Base-by-base conservation (phyloP, 192 early-diverging fungal genomes). In the Backusella australiensis region DNA sequence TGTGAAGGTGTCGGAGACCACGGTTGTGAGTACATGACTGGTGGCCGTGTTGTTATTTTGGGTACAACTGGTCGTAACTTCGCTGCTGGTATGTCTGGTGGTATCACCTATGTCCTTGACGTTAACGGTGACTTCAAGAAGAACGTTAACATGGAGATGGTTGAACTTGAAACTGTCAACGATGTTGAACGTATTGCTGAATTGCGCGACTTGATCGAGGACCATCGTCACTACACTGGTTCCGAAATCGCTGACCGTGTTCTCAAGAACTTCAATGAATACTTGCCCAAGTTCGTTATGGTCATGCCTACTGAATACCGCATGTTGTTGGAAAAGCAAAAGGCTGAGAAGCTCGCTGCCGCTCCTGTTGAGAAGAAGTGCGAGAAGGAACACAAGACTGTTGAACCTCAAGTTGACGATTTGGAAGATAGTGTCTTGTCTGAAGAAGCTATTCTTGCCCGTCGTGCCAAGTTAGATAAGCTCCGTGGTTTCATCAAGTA, bases 21-120 rank as follows among this genome's bases (percentile, higher is more conserved):
- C 82, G 98, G 96, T 70, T 98, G 97, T 85, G 98, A 99, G 89
- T 99, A 99, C 88, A 99, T 99, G 98, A 99, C 98, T 7, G 98
- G 98, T 59, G 98, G 98, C 59, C 89, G 96, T 44, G 93, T 94
- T 44, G 87, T 99, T 35, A 90, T 99, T 38, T 87, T 99, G 7
- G 98, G 96, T 76, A 69, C 70, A 34, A 94, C 93, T 23, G 98
- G 98, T 12, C 91, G 96, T 80, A 99, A 99, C 89, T 98, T 99
- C 89, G 98, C 98, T 23, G 98, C 98, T 19, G 98, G 98, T 82
- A 99, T 99, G 98, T 91, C 89, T 77, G 98, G 98, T 66, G 98
- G 98, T 80, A 93, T 97, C 76, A 96, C 98, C 1, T 99, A 99
- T 81, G 90, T 99, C 4, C 85, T 97, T 34, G 96, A 97, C 66